Evolutionary conservation across 371 early-diverging fungal species (phyloP).

Genomic region (Dinochytrium kinnereticum): DNA sequence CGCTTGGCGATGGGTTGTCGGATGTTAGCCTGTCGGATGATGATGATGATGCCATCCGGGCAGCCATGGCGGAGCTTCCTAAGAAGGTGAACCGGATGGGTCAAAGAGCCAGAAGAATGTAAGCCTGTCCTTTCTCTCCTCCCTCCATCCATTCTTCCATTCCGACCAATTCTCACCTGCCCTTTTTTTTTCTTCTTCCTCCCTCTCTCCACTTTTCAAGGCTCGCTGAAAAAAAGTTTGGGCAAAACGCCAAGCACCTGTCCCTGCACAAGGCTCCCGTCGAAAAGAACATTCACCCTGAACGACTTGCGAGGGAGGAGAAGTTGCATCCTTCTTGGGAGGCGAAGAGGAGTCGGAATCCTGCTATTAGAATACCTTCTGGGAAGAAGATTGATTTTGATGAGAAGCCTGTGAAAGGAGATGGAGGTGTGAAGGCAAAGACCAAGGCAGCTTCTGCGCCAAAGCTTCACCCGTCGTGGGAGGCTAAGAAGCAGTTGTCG

Average conservation of each 20-base stretch:
- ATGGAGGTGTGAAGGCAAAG: too few relatives aligned
- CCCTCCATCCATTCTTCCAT: not conserved
- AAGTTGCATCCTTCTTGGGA: too few relatives aligned
- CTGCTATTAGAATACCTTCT: too few relatives aligned
- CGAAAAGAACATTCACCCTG: not conserved
- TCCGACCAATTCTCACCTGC: not conserved
- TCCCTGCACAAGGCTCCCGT: too few relatives aligned
- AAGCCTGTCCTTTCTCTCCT: not conserved
- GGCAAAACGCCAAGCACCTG: constrained; percentile 8
- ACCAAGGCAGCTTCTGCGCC: too few relatives aligned
- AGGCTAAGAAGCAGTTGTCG: constrained; percentile 7
- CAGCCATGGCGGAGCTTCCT: not conserved
- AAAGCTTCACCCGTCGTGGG: constrained; percentile 18
- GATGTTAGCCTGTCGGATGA: constrained; percentile 7
- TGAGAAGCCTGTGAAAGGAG: too few relatives aligned
- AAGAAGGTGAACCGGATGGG: constrained; percentile 17
- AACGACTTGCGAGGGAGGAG: not conserved
- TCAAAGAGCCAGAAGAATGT: constrained; percentile 8
- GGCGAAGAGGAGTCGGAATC: too few relatives aligned
- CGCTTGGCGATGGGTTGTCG: constrained; percentile 2
- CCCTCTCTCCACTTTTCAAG: too few relatives aligned
- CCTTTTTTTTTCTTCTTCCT: not conserved
- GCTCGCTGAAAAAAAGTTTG: constrained; percentile 1
- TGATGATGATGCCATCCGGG: not conserved
- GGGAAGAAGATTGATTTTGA: too few relatives aligned